These are phyloP conservation scores for Prunus yedoensis DNA, from an alignment of 331 rosid species.

Conservation along the genomic window DNA sequence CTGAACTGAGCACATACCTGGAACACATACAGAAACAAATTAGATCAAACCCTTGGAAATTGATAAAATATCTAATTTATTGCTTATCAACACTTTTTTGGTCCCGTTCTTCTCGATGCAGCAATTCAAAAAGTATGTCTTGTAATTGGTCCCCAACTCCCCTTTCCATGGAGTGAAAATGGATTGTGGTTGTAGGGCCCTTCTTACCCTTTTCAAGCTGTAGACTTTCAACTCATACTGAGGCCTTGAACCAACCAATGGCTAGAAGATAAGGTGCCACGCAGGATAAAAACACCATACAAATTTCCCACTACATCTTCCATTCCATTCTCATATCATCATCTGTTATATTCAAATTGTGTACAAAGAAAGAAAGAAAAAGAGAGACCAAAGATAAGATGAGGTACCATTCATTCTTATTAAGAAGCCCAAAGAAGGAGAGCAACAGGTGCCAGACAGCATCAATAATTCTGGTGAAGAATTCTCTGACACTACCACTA, in stretches of 20 bases:
- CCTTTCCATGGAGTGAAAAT: background rate
- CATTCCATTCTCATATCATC: background rate
- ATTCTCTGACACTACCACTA: slow-evolving; percentile 15
- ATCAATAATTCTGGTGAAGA: slow-evolving; percentile 8
- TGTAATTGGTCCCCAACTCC: slow-evolving; percentile 7
- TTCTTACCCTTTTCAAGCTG: slow-evolving; percentile 17
- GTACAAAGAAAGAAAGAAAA: slow-evolving; percentile 1
- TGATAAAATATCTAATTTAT: background rate
- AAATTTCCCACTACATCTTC: slow-evolving; percentile 14
- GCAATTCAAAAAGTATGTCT: background rate
- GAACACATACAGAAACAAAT: background rate
- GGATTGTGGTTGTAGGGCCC: slow-evolving; percentile 6
- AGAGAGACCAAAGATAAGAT: slow-evolving; percentile 34
- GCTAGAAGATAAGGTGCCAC: slow-evolving; percentile 36
- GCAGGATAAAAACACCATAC: slow-evolving; percentile 23
- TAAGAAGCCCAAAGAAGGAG: slow-evolving; percentile 68
- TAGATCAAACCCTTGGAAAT: background rate
- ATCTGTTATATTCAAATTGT: background rate
- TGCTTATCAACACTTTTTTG: background rate
- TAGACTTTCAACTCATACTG: background rate
- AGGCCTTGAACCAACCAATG: slow-evolving; percentile 27
- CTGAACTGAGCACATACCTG: background rate
- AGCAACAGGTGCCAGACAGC: slow-evolving; percentile 56
- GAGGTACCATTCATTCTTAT: slow-evolving; percentile 47
- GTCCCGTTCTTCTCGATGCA: slow-evolving; percentile 14